Evolutionary conservation across 768 basidiomycete genomes (phyloP), one percentile per base, ranked within the genome.

Genomic region (Xanthoconium purpureum): DNA sequence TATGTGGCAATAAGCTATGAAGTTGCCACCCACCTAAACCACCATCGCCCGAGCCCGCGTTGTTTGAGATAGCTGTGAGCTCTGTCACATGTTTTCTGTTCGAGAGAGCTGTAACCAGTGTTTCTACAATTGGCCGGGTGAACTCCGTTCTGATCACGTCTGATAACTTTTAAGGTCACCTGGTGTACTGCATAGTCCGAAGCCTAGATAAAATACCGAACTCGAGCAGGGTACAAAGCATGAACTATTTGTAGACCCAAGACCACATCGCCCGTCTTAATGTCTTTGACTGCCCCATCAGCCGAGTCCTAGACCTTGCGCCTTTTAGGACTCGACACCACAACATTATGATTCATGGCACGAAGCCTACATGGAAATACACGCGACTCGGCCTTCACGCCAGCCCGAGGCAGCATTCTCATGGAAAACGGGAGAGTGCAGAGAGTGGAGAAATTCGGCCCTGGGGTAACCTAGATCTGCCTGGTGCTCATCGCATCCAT

Each of bases 121-220:
- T 93, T 67, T 94, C 93, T 87, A 54, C 37, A 33, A 29, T 18
- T 18, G 18, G 9, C 24, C 28, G 13, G 15, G 45, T 58, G 17
- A 65, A 36, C 8, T 33, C 30, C 42, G 30, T 40, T 37, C 37
- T 7, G 30, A 28, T 40, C 33, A 17, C 39, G 32, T 37, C n/a
- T 15, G 33, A 47, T 49, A 29, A 46, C 35, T 28, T 28, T 24
- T 17, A 42, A 42, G 17, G 73, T 37, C 44, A 88, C 89, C 87
- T 64, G 91, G 91, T 48, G 91, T 89, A 36, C 93, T 91, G 64
- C 89, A 89, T 42, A 90, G 74, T 35, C 94, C 93, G 67, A 96
- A 96, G n/a, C 92, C 91, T 91, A 61, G 43, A 54, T 50, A 4
- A 35, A 12, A 24, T 40, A 13, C 38, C 3, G 8, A 37, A 45